phyloP scores from a whole-genome alignment of 805 yeast genomes.

The Nematodospora valgi region DNA sequence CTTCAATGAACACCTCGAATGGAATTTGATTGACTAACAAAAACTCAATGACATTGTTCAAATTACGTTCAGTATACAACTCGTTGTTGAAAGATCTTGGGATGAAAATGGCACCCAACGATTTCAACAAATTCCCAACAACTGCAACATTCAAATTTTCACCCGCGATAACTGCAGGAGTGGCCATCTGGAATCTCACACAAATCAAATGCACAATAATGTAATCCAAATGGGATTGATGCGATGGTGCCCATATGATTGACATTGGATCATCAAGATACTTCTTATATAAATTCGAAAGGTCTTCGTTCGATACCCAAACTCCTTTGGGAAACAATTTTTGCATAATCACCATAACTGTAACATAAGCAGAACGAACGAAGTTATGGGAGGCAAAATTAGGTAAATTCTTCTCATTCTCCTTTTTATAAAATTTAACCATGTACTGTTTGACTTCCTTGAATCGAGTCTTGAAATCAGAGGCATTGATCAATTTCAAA shows the following conservation, averaged over 20 bases:
- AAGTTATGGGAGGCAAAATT: constrained; percentile 21
- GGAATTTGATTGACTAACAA: constrained; percentile 45
- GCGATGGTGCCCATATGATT: constrained; percentile 54
- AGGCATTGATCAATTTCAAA: constrained; percentile 33
- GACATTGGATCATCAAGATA: constrained; percentile 41
- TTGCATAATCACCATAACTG: constrained; percentile 29
- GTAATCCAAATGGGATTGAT: constrained; percentile 61
- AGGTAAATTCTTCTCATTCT: constrained; percentile 38
- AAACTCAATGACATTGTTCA: constrained; percentile 46
- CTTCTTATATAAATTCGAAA: constrained; percentile 24
- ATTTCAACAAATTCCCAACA: constrained; percentile 48
- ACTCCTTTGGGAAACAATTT: constrained; percentile 43
- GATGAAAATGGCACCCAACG: constrained; percentile 55
- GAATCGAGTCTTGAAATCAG: constrained; percentile 30
- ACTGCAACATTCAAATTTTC: constrained; percentile 60
- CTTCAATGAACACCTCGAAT: constrained; percentile 62
- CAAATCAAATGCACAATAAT: constrained; percentile 53
- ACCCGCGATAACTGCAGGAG: constrained; percentile 63
- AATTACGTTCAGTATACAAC: constrained; percentile 45
- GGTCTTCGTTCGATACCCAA: constrained; percentile 33
- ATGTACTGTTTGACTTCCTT: constrained; percentile 35
- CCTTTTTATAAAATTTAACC: constrained; percentile 31
- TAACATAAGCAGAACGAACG: constrained; percentile 34
- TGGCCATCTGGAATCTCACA: constrained; percentile 49
- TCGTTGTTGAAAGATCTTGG: constrained; percentile 46